Evolutionary conservation across 192 early-diverging fungal genomes (phyloP).

Genomic region (Borealophlyctis nickersoniae): DNA sequence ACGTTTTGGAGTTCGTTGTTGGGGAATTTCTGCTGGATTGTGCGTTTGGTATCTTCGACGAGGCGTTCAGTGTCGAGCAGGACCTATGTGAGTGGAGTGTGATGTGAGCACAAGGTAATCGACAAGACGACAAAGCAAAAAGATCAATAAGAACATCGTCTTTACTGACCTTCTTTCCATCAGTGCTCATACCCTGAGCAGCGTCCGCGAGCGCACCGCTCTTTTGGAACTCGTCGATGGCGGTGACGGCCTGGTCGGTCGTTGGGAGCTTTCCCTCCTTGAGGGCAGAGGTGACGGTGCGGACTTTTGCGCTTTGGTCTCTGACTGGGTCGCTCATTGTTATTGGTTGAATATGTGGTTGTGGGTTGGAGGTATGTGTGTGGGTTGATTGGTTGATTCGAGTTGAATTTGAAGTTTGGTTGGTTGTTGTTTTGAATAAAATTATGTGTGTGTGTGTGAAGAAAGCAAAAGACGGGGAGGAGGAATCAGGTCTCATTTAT

Average conservation of each 20-base stretch:
- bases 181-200: conserved; percentile 34
- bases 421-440: too few relatives aligned
- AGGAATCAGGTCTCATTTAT: too few relatives aligned
- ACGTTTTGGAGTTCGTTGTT: conserved; percentile 47
- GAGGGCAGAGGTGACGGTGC: conserved; percentile 23
- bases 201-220: conserved; percentile 28
- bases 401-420: too few relatives aligned
- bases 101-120: neutral
- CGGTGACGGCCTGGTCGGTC: conserved; percentile 33
- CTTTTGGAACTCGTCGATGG: conserved; percentile 36
- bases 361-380: too few relatives aligned
- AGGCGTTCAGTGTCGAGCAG: conserved; percentile 37
- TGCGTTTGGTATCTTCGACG: conserved; percentile 28
- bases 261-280: conserved; percentile 47
- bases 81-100: neutral
- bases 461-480: too few relatives aligned
- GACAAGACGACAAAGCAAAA: neutral
- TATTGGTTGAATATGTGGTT: too few relatives aligned
- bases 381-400: too few relatives aligned
- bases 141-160: neutral
- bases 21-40: conserved; percentile 43
- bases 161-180: conserved; percentile 39
- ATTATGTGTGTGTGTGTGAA: too few relatives aligned
- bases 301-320: conserved; percentile 19
- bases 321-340: conserved; percentile 1